These are phyloP conservation scores for Alternaria sp. DNA, from an alignment of 2,329 filamentous ascomycete genomes.

Conservation along the genomic window DNA sequence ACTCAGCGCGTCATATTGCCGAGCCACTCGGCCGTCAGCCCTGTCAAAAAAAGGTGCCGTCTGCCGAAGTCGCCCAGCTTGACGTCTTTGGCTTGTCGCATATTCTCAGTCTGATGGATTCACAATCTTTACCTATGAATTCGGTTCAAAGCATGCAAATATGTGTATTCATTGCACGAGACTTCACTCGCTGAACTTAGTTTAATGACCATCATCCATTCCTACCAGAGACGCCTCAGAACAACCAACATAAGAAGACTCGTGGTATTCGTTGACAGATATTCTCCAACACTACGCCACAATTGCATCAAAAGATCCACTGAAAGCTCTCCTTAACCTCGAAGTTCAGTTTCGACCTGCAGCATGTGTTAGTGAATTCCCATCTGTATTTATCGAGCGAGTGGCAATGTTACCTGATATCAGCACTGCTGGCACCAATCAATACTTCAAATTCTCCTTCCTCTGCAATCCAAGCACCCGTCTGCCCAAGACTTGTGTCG, in stretches of 20 bases:
- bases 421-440: constrained; percentile 68
- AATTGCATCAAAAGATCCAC: constrained; percentile 64
- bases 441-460: constrained; percentile 68
- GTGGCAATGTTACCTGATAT: constrained; percentile 64
- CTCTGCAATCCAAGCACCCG: constrained; percentile 69
- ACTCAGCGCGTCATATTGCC: constrained; percentile 20
- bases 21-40: constrained; percentile 2
- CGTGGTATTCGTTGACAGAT: constrained; percentile 3
- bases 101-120: background rate
- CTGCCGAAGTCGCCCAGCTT: background rate
- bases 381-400: background rate
- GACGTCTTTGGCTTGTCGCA: background rate
- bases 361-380: constrained; percentile 20
- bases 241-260: constrained; percentile 8
- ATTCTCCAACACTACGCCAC: background rate
- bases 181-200: background rate
- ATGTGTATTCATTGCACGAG: background rate
- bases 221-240: constrained; percentile 8
- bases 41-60: background rate
- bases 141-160: background rate
- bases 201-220: background rate
- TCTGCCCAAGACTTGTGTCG: constrained; percentile 61
- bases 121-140: background rate
- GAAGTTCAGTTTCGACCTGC: constrained; percentile 61
- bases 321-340: constrained; percentile 71